phyloP scores from a whole-genome alignment of 345 rosid species.

The Xanthoceras sorbifolium region DNA sequence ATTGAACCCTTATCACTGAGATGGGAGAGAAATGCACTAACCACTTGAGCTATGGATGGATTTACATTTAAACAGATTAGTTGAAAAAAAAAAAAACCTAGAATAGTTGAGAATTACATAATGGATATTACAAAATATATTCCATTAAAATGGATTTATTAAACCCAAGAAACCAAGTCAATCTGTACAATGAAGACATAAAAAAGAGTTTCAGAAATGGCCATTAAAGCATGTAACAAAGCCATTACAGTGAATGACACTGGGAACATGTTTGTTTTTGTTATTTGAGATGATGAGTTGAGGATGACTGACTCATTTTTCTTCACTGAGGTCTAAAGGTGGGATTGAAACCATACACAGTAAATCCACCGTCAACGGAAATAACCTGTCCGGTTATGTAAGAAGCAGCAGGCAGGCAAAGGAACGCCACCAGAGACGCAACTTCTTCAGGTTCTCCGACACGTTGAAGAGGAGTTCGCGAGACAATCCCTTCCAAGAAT shows the following conservation, averaged over 20 bases:
- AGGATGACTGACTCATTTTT: background rate
- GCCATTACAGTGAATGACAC: background rate
- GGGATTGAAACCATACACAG: constrained; percentile 46
- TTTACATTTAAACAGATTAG: no score
- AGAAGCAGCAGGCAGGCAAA: constrained; percentile 76
- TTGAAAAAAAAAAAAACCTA: no score
- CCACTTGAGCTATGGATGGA: no score
- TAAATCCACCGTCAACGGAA: constrained; percentile 67
- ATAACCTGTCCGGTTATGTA: constrained; percentile 76
- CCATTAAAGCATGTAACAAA: no score
- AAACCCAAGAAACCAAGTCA: no score
- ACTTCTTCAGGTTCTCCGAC: constrained; percentile 85
- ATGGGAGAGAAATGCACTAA: no score
- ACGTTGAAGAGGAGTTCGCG: constrained; percentile 75
- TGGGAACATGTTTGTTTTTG: background rate
- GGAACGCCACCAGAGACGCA: constrained; percentile 61
- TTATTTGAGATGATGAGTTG: background rate
- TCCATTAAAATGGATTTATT: no score
- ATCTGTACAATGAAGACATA: no score
- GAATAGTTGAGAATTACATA: no score
- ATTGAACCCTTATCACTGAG: no score
- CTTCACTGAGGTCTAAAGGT: constrained; percentile 20
- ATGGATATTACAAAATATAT: no score
- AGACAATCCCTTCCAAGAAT: constrained; percentile 43
- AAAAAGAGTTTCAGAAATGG: no score